Base-by-base conservation (phyloP, 2,329 filamentous ascomycete genomes). In the Diaporthe capsici region DNA sequence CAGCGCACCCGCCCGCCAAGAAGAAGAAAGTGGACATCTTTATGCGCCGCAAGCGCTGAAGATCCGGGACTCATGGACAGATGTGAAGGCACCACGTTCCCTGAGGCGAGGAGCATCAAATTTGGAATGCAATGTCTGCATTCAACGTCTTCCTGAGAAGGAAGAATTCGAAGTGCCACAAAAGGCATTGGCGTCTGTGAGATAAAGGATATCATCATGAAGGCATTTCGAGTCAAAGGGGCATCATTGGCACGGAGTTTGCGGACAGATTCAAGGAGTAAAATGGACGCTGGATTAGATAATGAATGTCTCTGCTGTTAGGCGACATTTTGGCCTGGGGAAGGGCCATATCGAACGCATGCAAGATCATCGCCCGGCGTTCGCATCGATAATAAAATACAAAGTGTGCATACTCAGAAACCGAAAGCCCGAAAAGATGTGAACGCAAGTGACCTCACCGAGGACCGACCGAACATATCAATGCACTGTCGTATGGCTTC, bases 1-100 rank as follows among this genome's bases (percentile, higher is more conserved):
- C 77, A 37, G 57, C 75, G 61, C 53, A 73, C 72, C 74, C 61
- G n/a, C 73, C 22, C 17, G 70, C 83, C 57, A 89, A 89, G 79
- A 84, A 87, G 72, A 88, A 88, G 79, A 80, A 83, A 0, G 85
- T 86, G 6, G 86, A 86, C 76, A 82, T 89, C n/a, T 90, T 90
- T 77, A 88, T 89, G 86, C 84, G 82, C 60, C 86, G 84, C 8
- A 88, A 87, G 81, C 71, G 71, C 28, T 73, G 34, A 80, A 63
- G 58, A 76, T 76, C 31, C 75, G 68, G 74, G 61, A 61, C 6
- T 28, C 8, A 31, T 34, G 13, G 51, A 58, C 53, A n/a, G 25
- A 55, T n/a, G 20, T 42, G 49, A 15, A 20, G 42, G 34, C 34
- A 28, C 15, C 34, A 2, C 2, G 13, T 3, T 20, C 2, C 22